A percentile compares a stretch with the other conserved stretches of the same genome.
These are phyloP conservation scores for Botrytis pseudocinerea DNA, from an alignment of 2,329 filamentous ascomycete genomes.

Conservation along the genomic window DNA sequence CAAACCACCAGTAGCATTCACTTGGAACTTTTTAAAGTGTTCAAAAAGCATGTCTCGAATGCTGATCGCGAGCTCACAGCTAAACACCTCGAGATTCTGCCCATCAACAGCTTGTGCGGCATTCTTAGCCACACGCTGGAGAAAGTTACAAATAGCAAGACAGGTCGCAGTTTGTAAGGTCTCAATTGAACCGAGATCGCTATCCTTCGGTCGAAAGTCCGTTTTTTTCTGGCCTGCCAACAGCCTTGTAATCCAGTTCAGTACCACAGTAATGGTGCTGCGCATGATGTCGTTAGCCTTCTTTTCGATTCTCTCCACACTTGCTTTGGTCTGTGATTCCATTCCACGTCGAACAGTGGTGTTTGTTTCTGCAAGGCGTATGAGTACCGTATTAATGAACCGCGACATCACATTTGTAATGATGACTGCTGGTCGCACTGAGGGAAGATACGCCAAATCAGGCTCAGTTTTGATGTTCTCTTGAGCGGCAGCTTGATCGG, in stretches of 20 bases:
- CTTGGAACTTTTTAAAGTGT: constrained; percentile 91
- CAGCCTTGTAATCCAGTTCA: constrained; percentile 64
- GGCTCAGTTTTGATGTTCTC: constrained; percentile 82
- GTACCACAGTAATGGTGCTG: constrained; percentile 63
- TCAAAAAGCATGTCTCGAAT: constrained; percentile 79
- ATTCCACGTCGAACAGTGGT: constrained; percentile 78
- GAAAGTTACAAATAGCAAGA: constrained; percentile 75
- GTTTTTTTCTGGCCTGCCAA: constrained; percentile 67
- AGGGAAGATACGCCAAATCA: constrained; percentile 79
- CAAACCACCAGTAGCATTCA: constrained; percentile 88
- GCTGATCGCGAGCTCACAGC: constrained; percentile 78
- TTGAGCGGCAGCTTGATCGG: constrained; percentile 72
- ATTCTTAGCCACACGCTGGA: constrained; percentile 64
- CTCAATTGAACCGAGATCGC: constrained; percentile 63
- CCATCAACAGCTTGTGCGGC: constrained; percentile 73
- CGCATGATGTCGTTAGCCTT: constrained; percentile 70
- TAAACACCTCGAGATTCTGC: constrained; percentile 78
- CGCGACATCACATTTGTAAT: constrained; percentile 92
- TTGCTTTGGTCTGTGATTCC: constrained; percentile 62
- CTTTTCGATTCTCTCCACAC: constrained; percentile 63
- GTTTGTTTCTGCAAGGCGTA: constrained; percentile 85
- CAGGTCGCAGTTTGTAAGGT: constrained; percentile 86
- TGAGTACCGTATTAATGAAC: constrained; percentile 85
- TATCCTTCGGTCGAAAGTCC: constrained; percentile 70
- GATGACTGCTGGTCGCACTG: constrained; percentile 77